phyloP scores from a whole-genome alignment of 805 yeast species.

The baker's yeast (Saccharomyces cerevisiae) region DNA sequence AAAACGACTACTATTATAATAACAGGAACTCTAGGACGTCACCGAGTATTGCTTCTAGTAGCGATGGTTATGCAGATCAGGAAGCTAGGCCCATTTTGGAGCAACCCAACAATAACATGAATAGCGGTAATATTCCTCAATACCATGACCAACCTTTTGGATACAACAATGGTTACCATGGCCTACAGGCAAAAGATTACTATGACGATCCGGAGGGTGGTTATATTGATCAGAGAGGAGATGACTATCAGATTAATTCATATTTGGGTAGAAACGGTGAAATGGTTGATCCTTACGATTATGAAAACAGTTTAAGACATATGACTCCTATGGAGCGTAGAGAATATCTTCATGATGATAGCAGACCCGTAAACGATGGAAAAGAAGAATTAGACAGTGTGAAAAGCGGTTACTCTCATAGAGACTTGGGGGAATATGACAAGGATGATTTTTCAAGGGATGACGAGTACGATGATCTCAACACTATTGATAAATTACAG shows the following conservation, averaged over 20 bases:
- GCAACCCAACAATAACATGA: slow-evolving; percentile 5
- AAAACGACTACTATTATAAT: slow-evolving; percentile 19
- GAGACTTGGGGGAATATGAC: slow-evolving; percentile 24
- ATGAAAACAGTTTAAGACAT: not conserved
- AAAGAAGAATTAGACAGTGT: not conserved
- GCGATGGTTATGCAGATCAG: slow-evolving; percentile 3
- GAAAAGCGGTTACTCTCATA: slow-evolving; percentile 5
- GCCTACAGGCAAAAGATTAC: not conserved
- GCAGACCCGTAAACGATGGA: not conserved
- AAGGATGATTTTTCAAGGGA: slow-evolving; percentile 2
- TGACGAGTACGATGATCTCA: slow-evolving; percentile 11
- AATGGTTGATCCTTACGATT: slow-evolving; percentile 30
- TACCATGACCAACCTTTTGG: not conserved
- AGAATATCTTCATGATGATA: not conserved
- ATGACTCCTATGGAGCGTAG: slow-evolving; percentile 1
- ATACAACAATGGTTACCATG: slow-evolving; percentile 1
- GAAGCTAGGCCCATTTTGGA: slow-evolving; percentile 22
- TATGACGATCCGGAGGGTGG: slow-evolving; percentile 20
- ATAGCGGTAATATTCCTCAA: not conserved
- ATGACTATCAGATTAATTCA: slow-evolving; percentile 30
- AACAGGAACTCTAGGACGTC: slow-evolving; percentile 4
- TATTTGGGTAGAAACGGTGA: slow-evolving; percentile 29
- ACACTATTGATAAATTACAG: slow-evolving; percentile 10
- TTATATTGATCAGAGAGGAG: slow-evolving; percentile 29
- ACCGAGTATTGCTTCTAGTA: slow-evolving; percentile 4